phyloP scores from a whole-genome alignment of 345 rosid genomes.

The Eucalyptus curtisii region DNA sequence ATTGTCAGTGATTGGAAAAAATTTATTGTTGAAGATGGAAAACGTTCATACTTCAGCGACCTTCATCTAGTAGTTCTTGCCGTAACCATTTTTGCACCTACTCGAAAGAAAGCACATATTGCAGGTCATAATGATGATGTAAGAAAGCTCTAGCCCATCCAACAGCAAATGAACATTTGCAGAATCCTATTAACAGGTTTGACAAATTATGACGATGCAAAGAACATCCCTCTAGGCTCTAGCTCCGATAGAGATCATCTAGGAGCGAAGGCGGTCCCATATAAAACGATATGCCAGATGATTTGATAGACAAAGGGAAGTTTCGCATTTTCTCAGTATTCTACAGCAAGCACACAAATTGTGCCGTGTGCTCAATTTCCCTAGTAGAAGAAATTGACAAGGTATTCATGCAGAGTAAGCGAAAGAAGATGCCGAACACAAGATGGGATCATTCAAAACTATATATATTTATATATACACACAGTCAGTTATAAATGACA shows the following conservation, averaged over 20 bases:
- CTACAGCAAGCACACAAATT: neutral
- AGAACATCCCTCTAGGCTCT: neutral
- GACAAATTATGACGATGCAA: neutral
- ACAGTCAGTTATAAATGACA: neutral
- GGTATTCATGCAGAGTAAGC: neutral
- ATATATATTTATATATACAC: too few relatives aligned
- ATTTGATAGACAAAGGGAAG: neutral
- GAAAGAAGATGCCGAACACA: rapidly evolving
- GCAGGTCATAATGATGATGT: neutral
- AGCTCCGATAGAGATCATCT: neutral
- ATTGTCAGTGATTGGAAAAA: neutral
- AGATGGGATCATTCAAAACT: neutral
- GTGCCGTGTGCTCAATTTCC: neutral
- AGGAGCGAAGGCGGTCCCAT: neutral
- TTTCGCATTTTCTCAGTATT: neutral
- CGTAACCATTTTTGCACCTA: neutral
- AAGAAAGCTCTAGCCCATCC: neutral
- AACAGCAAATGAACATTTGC: neutral
- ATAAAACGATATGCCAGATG: neutral
- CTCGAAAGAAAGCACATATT: neutral
- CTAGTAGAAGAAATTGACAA: neutral
- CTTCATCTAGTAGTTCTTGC: neutral
- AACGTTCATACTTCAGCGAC: neutral
- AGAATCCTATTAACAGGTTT: neutral
- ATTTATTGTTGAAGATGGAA: neutral